Base-by-base conservation (phyloP, 2,329 filamentous ascomycete genomes). In the Talaromyces amestolkiae region DNA sequence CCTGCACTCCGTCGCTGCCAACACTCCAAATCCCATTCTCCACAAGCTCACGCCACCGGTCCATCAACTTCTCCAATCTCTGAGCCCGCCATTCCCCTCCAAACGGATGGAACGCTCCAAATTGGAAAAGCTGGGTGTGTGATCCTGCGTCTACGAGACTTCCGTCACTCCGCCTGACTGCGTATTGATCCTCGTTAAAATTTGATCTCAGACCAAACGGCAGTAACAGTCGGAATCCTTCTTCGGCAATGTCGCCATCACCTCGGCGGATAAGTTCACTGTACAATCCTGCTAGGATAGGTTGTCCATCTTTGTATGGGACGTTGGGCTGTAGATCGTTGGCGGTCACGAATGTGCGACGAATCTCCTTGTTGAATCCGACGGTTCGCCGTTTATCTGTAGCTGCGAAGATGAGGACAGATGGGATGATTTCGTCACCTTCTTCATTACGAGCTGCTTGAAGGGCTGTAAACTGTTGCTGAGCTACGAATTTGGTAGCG, bases 11-110 rank as follows among this genome's bases (percentile, higher is more conserved):
- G 17, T 71, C 43, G 43, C 43, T 15, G 11, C 69, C 66, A 47
- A 72, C 67, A 24, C 54, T 70, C 69, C 70, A 70, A 13, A 69
- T 47, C 43, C 68, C 68, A 62, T 62, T 62, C 59, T 70, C 70
- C 13, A 70, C 43, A 22, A 68, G 24, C 54, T 63, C 67, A 64
- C 35, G 58, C 61, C 68, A 70, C 8, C 65, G 61, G 3, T 71
- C 65, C 41, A 70, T 64, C 24, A 69, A 27, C n/a, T 63, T 68
- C 51, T 72, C 68, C 43, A 71, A 45, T 35, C 69, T 66, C 51
- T 68, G 66, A 22, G 65, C 43, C 1, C 66, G 67, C 1, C 9
- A 39, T 15, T 68, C 63, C 0, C 66, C 67, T 3, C 68, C 67
- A 65, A 70, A 70, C 0, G 31, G 63, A 51, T 33, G 47, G 66